These are phyloP conservation scores for Kalmanozyma brasiliensis DNA, from an alignment of 1,284 basidiomycete species.

Conservation along the genomic window DNA sequence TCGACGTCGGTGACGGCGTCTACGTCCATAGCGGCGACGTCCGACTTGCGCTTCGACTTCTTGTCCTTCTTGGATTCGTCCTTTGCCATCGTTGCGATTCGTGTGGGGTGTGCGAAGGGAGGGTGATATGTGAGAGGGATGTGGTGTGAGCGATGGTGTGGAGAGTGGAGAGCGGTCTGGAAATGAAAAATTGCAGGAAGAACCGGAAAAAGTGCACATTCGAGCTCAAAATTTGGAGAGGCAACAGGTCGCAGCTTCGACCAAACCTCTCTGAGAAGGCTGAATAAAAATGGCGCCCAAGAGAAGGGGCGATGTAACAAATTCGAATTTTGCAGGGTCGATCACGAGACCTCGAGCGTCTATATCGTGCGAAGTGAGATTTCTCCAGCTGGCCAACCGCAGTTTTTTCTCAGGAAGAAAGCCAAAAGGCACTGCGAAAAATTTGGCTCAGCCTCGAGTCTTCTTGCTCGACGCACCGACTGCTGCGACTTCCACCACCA, in stretches of 20 bases:
- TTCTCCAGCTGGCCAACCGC: constrained; percentile 12
- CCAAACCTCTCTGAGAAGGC: too few species aligned
- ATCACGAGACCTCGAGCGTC: constrained; percentile 18
- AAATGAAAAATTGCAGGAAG: constrained; percentile 6
- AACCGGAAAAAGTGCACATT: constrained; percentile 1
- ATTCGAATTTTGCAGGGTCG: not conserved
- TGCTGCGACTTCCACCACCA: constrained; percentile 4
- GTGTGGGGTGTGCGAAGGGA: not conserved
- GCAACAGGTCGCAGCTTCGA: too few species aligned
- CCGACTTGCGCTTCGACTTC: constrained; percentile 55
- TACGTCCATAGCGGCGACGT: constrained; percentile 47
- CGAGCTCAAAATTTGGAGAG: constrained; percentile 7
- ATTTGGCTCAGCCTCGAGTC: not conserved
- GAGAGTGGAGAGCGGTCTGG: constrained; percentile 1
- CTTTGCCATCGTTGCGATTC: constrained; percentile 46
- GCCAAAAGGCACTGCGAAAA: constrained; percentile 1
- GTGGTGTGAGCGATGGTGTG: constrained; percentile 1
- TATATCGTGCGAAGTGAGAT: constrained; percentile 23
- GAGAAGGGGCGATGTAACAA: constrained; percentile 12
- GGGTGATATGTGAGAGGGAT: constrained; percentile 5
- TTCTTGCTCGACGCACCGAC: not conserved
- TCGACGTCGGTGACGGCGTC: constrained; percentile 29
- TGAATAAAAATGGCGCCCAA: not conserved
- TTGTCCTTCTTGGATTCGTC: constrained; percentile 62
- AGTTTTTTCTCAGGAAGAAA: constrained; percentile 20